Conservation (phyloP, 73 alveolate genomes). For the Stentor coeruleus region DNA sequence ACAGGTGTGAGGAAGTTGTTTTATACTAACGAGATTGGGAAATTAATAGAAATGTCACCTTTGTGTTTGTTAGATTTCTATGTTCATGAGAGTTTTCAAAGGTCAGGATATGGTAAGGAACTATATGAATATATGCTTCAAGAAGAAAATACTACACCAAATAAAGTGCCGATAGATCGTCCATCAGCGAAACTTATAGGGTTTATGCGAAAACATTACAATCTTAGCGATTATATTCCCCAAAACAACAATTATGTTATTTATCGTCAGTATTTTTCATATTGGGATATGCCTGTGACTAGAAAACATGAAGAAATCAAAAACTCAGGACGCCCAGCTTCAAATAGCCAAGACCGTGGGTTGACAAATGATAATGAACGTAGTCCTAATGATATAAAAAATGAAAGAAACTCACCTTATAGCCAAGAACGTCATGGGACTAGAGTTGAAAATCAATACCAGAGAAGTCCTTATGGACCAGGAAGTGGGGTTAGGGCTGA, state of each 20-base stretch:
- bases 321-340: no score
- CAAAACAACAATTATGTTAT: constrained; percentile 82
- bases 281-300: no score
- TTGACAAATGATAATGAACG: no score
- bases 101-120: constrained; percentile 79
- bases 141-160: constrained; percentile 57
- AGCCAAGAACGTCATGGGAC: no score
- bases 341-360: no score
- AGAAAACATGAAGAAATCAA: no score
- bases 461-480: no score
- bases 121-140: constrained; percentile 63
- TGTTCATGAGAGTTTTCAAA: constrained; percentile 78
- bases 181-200: constrained; percentile 59
- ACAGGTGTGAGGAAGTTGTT: constrained; percentile 73
- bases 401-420: no score
- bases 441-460: no score
- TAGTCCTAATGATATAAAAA: no score
- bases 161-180: constrained; percentile 65
- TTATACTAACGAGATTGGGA: constrained; percentile 63
- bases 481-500: no score
- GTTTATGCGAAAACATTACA: constrained; percentile 69
- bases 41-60: constrained; percentile 64
- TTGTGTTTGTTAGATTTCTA: constrained; percentile 83
- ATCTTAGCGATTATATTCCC: constrained; percentile 58
- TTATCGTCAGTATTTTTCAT: constrained; percentile 60